Percentiles rank a stretch among this genome's conserved stretches.
Evolutionary conservation across 1,284 basidiomycete genomes (phyloP).

Genomic region (Cystobasidium pallidum): DNA sequence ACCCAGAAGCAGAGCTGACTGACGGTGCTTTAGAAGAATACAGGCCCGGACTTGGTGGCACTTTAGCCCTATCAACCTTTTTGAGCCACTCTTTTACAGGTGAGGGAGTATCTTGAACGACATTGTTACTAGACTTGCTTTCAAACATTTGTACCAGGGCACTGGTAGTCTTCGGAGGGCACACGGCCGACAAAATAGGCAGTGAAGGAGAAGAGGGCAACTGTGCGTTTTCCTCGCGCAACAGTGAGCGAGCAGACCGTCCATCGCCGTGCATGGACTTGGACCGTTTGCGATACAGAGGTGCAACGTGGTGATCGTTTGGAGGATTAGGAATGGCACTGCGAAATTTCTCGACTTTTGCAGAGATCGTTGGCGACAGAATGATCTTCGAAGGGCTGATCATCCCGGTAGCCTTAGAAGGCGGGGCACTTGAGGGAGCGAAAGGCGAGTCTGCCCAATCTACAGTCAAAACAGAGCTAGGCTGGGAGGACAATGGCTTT

Average conservation of each 20-base stretch:
- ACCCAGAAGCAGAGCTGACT: slow-evolving; percentile 15
- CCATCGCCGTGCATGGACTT: slow-evolving; percentile 25
- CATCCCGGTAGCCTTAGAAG: neutral
- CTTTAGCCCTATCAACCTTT: slow-evolving; percentile 3
- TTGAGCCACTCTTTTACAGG: slow-evolving; percentile 43
- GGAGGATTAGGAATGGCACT: slow-evolving; percentile 3
- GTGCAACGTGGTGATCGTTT: neutral
- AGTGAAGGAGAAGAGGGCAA: neutral
- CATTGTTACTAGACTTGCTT: neutral
- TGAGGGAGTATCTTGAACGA: neutral
- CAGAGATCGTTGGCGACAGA: slow-evolving; percentile 22
- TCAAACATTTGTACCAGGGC: slow-evolving; percentile 38
- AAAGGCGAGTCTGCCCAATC: neutral
- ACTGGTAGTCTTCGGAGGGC: slow-evolving; percentile 16
- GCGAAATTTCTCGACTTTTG: slow-evolving; percentile 17
- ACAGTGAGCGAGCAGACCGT: slow-evolving; percentile 1
- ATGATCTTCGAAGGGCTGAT: slow-evolving; percentile 22
- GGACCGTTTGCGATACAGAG: slow-evolving; percentile 8
- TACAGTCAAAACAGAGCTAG: neutral
- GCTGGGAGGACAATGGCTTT: neutral
- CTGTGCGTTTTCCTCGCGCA: neutral
- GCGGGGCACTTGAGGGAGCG: neutral
- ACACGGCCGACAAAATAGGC: neutral
- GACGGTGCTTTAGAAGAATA: neutral
- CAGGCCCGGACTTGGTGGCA: neutral